Percentiles rank a stretch among this genome's conserved stretches.
Evolutionary conservation across 1,139 yeast species (phyloP).

Genomic region (Debaryomyces sp.): DNA sequence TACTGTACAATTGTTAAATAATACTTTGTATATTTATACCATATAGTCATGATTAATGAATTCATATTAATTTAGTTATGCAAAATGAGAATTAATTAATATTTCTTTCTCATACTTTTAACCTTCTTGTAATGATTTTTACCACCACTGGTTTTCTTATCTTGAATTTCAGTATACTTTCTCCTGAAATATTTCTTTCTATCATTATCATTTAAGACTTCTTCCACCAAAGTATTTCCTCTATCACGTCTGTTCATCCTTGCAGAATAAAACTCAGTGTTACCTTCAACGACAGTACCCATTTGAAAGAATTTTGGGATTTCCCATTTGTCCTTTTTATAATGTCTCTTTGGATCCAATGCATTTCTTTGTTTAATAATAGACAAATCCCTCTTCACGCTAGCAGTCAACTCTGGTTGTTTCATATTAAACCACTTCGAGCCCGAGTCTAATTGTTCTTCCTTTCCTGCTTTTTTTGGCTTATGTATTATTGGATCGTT

Average conservation of each 20-base stretch:
- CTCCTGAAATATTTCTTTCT: constrained; percentile 80
- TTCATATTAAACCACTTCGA: constrained; percentile 84
- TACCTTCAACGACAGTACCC: constrained; percentile 86
- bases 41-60: constrained; percentile 7
- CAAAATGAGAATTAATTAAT: constrained; percentile 18
- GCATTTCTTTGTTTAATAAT: constrained; percentile 86
- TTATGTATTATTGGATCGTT: constrained; percentile 52
- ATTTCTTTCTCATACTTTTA: constrained; percentile 62
- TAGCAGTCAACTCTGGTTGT: constrained; percentile 75
- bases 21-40: neutral
- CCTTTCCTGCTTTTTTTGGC: constrained; percentile 17
- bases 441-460: constrained; percentile 42
- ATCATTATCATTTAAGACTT: constrained; percentile 73
- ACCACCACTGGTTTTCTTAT: constrained; percentile 73
- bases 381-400: constrained; percentile 73
- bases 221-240: constrained; percentile 78
- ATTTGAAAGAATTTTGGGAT: constrained; percentile 82
- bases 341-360: constrained; percentile 93
- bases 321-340: constrained; percentile 83
- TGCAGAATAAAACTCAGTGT: constrained; percentile 76
- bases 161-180: constrained; percentile 80
- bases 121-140: constrained; percentile 68
- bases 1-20: neutral
- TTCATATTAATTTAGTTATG: constrained; percentile 2
- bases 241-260: constrained; percentile 72